phyloP scores from a whole-genome alignment of 2,329 filamentous ascomycete species.

The Fusarium sp. region DNA sequence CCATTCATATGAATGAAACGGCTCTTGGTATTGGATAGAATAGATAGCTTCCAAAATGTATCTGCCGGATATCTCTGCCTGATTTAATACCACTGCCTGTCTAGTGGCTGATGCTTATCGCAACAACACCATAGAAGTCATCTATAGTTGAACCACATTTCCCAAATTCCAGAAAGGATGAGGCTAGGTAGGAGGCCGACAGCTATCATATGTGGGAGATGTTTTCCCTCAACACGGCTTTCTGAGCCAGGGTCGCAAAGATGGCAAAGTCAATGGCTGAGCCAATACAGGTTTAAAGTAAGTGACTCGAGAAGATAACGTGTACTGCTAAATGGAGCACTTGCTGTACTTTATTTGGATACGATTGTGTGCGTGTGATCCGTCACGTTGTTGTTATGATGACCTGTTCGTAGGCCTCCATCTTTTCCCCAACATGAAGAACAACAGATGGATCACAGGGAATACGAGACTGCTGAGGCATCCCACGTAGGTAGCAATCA shows the following conservation, averaged over 20 bases:
- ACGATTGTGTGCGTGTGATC: slow-evolving; percentile 22
- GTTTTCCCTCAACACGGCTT: background rate
- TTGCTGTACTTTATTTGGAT: slow-evolving; percentile 28
- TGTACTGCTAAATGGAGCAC: background rate
- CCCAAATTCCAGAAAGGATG: background rate
- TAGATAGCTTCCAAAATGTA: background rate
- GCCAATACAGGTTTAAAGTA: background rate
- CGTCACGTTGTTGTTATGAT: slow-evolving; percentile 17
- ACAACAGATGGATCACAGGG: slow-evolving; percentile 1
- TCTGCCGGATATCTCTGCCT: background rate
- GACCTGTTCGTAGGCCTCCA: slow-evolving; percentile 15
- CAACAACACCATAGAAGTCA: background rate
- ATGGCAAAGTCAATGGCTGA: background rate
- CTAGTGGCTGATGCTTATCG: background rate
- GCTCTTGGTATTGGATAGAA: background rate
- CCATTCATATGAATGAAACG: background rate
- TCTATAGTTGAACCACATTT: background rate
- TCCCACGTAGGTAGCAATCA: background rate
- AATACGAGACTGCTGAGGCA: slow-evolving; percentile 11
- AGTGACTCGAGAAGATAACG: background rate
- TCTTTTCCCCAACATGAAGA: background rate
- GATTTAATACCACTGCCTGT: background rate
- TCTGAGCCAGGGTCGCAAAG: background rate
- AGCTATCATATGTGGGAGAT: background rate
- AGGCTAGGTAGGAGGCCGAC: too few relatives aligned